These are phyloP conservation scores for Corylus avellana DNA, from an alignment of 306 rosid genomes.

Conservation along the genomic window DNA sequence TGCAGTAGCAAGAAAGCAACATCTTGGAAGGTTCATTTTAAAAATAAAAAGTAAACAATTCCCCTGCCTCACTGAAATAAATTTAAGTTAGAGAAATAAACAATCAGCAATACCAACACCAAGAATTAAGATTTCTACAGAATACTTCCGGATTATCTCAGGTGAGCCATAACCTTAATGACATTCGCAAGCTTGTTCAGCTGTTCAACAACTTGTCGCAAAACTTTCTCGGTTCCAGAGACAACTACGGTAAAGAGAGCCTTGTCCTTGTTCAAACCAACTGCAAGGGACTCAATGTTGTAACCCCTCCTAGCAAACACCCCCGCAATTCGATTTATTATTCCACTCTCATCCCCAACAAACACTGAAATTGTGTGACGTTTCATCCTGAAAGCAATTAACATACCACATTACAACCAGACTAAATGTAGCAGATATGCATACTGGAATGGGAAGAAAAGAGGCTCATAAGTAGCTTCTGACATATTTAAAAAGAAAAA, in stretches of 20 bases:
- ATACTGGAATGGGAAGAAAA: neutral
- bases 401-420: neutral
- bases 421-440: neutral
- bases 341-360: slow-evolving; percentile 74
- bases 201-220: slow-evolving; percentile 62
- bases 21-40: neutral
- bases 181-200: slow-evolving; percentile 65
- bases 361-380: slow-evolving; percentile 62
- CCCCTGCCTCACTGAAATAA: neutral
- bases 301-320: slow-evolving; percentile 69
- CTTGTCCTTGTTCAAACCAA: slow-evolving; percentile 62
- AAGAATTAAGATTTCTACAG: neutral
- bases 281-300: slow-evolving; percentile 68
- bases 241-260: slow-evolving; percentile 68
- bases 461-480: neutral
- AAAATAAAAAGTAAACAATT: neutral
- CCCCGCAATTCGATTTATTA: slow-evolving; percentile 66
- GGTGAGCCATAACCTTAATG: slow-evolving; percentile 39
- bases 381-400: slow-evolving; percentile 44
- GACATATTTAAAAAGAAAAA: neutral
- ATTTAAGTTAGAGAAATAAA: neutral
- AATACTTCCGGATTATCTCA: neutral
- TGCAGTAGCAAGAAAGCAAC: neutral
- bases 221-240: slow-evolving; percentile 52
- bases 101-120: neutral